Evolutionary conservation across 1,284 basidiomycete species (phyloP).

Genomic region (Psilocybe mexicana): DNA sequence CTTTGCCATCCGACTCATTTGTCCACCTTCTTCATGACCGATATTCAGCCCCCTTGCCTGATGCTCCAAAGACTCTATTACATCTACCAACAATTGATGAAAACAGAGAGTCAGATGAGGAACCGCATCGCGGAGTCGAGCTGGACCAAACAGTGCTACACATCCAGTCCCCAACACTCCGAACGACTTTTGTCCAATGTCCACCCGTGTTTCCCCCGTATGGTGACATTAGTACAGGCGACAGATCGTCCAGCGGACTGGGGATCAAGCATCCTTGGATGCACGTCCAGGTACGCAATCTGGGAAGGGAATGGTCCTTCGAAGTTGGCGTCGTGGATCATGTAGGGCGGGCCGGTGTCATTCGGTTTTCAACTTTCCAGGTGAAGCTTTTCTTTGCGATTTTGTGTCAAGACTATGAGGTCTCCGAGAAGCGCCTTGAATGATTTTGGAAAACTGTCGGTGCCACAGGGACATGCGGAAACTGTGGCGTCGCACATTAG

Average conservation of each 20-base stretch:
- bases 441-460: background rate
- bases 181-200: slow-evolving; percentile 69
- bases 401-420: background rate
- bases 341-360: slow-evolving; percentile 54
- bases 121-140: slow-evolving; percentile 37
- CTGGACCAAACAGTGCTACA: slow-evolving; percentile 78
- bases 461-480: background rate
- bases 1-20: slow-evolving; percentile 63
- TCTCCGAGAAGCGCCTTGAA: background rate
- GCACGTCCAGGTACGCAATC: slow-evolving; percentile 70
- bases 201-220: slow-evolving; percentile 36
- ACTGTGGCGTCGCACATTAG: background rate
- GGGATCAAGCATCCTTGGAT: slow-evolving; percentile 75
- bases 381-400: slow-evolving; percentile 38
- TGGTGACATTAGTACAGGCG: slow-evolving; percentile 10
- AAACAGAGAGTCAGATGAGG: slow-evolving; percentile 23
- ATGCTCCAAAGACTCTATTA: slow-evolving; percentile 47
- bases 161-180: slow-evolving; percentile 75
- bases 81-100: slow-evolving; percentile 33
- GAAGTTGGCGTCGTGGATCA: slow-evolving; percentile 78
- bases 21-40: slow-evolving; percentile 66
- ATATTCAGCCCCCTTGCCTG: slow-evolving; percentile 51
- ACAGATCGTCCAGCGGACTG: slow-evolving; percentile 37
- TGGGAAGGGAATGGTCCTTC: slow-evolving; percentile 72
- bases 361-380: slow-evolving; percentile 83